Evolutionary conservation across 179 eudicot genomes (phyloP).

Genomic region (Beta macrorhiza): DNA sequence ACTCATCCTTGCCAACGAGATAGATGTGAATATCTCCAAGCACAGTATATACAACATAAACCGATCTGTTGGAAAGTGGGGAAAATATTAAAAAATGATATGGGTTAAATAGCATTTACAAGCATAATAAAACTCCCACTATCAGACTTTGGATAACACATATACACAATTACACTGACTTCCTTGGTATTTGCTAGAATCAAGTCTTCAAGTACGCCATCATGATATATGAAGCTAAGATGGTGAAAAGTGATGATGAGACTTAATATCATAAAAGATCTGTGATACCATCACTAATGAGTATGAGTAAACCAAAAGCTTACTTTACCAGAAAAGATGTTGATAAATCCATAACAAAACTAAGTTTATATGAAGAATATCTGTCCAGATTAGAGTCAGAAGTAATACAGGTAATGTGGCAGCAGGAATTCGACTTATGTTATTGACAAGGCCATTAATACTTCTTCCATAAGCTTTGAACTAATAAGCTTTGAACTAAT

Average conservation of each 20-base stretch:
- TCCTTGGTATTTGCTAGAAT: neutral
- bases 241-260: neutral
- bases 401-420: neutral
- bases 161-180: neutral
- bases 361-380: neutral
- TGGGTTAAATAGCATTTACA: neutral
- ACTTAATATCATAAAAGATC: neutral
- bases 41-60: constrained; percentile 87
- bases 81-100: neutral
- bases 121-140: neutral
- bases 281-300: neutral
- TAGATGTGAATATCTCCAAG: constrained; percentile 88
- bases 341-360: neutral
- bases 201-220: neutral
- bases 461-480: neutral
- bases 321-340: neutral
- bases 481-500: neutral
- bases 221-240: neutral
- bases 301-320: neutral
- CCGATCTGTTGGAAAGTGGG: constrained; percentile 59
- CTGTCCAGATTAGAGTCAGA: too few relatives aligned
- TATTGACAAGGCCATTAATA: neutral
- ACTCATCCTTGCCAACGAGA: constrained; percentile 96
- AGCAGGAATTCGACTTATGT: neutral
- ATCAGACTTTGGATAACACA: neutral